Evolutionary conservation across 1,284 basidiomycete species (phyloP).

Genomic region (Leccinum fuscescens): DNA sequence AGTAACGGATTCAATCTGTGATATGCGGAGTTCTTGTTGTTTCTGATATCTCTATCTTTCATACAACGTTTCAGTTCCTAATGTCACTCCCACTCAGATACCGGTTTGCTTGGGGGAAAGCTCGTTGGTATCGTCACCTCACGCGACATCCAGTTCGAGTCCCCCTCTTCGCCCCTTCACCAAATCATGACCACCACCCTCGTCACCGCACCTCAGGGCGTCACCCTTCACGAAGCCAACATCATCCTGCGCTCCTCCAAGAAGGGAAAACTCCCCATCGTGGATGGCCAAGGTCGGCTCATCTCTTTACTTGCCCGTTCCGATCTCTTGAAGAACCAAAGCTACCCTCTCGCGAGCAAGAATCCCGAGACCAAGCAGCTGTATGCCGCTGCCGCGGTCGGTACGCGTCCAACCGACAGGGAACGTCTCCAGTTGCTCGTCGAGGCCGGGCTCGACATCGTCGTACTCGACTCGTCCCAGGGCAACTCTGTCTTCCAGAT

Average conservation of each 20-base stretch:
- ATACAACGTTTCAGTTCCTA: constrained; percentile 16
- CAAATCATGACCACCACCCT: constrained; percentile 90
- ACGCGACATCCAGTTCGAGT: constrained; percentile 94
- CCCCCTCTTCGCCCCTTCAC: constrained; percentile 64
- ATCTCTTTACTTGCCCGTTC: constrained; percentile 91
- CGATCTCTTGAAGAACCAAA: constrained; percentile 97
- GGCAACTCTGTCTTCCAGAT: constrained; percentile 94
- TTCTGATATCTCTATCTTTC: constrained; percentile 31
- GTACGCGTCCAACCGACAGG: constrained; percentile 87
- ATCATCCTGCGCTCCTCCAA: constrained; percentile 93
- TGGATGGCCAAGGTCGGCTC: constrained; percentile 75
- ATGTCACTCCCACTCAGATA: constrained; percentile 54
- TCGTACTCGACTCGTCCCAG: constrained; percentile 94
- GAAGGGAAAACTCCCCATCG: constrained; percentile 95
- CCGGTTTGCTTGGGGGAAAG: constrained; percentile 84
- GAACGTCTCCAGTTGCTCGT: constrained; percentile 85
- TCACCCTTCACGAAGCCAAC: constrained; percentile 93
- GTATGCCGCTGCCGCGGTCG: constrained; percentile 95
- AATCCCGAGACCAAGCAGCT: constrained; percentile 92
- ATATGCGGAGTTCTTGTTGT: constrained; percentile 57
- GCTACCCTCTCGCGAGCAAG: constrained; percentile 94
- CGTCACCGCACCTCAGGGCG: constrained; percentile 80
- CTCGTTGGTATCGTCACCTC: constrained; percentile 96
- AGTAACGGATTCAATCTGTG: constrained; percentile 68
- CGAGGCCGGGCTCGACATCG: constrained; percentile 94